Evolutionary conservation across 352 stramenopile species (phyloP).

Genomic region (Pythium dissotocum): DNA sequence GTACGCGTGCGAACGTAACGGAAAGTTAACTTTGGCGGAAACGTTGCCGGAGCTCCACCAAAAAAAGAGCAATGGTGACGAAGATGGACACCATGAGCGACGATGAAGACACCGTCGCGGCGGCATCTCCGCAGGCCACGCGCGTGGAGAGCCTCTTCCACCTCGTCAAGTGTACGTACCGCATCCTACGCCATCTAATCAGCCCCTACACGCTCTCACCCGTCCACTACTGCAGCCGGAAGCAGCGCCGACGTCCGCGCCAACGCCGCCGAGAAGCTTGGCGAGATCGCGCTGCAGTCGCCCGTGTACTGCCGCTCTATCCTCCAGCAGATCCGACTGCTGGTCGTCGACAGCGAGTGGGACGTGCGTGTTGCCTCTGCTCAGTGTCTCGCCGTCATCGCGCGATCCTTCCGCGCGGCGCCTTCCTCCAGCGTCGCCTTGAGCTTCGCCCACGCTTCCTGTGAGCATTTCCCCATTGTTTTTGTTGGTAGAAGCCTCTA

Average conservation of each 20-base stretch:
- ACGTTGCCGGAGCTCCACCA: neutral
- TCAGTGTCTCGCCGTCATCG: slow-evolving; percentile 62
- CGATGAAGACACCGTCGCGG: neutral
- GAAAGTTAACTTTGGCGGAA: slow-evolving; percentile 1
- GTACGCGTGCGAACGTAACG: slow-evolving; percentile 17
- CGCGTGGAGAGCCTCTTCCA: slow-evolving; percentile 80
- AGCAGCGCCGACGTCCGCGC: slow-evolving; percentile 64
- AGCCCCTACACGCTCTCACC: neutral
- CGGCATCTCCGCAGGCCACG: slow-evolving; percentile 44
- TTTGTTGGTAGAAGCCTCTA: neutral
- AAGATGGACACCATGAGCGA: neutral
- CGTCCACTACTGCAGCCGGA: slow-evolving; percentile 42
- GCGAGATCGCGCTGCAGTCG: slow-evolving; percentile 52
- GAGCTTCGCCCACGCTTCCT: slow-evolving; percentile 45
- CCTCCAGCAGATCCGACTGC: slow-evolving; percentile 46
- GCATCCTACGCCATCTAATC: neutral
- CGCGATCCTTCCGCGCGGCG: slow-evolving; percentile 33
- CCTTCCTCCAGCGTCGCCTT: slow-evolving; percentile 33
- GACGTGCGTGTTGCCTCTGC: slow-evolving; percentile 72
- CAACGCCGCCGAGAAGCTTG: slow-evolving; percentile 74
- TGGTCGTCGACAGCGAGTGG: slow-evolving; percentile 61
- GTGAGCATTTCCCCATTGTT: slow-evolving; percentile 29
- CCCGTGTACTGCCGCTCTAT: slow-evolving; percentile 53
- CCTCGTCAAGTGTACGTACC: slow-evolving; percentile 52
- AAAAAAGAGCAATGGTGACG: slow-evolving; percentile 5